Base-by-base conservation (phyloP, 1,139 yeast species). In the Saccharomyces hybrid region DNA sequence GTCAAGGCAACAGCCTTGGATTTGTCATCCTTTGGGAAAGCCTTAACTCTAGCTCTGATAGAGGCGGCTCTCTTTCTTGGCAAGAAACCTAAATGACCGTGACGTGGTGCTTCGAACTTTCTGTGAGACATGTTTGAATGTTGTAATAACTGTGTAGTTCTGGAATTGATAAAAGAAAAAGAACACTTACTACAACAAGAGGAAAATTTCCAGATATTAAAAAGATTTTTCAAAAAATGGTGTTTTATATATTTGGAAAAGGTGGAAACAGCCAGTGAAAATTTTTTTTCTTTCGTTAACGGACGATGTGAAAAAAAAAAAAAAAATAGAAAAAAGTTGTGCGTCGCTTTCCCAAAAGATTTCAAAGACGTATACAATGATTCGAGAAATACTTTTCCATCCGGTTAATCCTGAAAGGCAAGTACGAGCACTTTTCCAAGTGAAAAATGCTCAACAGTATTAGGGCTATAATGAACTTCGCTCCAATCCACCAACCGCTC, bases 41-140 rank as follows among this genome's bases (percentile, higher is more conserved):
- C 82, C 89, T 90, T 91, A 75, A 91, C 95, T 83, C 88, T 90
- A 80, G 97, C 99, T 85, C 96, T 88, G 83, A 89, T 95, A 78
- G 88, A 83, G 79, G 96, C 85, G 75, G 99, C 95, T 85, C 99
- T 90, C 97, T 91, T 91, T 86, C 97, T 88, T 86, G 98, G 98
- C 68, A 84, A 80, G 97, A 90, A 93, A 75, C 98, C 99, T 78
- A 93, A 84, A 78, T 96, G 93, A 80, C 99, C 99, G 90, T 93
- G 98, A 84, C 99, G 90, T 83, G 99, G 99, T 73, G 95, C 96
- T 88, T 93, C 98, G 95, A 76, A 93, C 86, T 93, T 93, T 87
- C 99, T 88, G 93, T 93, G 99, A 78, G 99, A 93, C 99, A 93
- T 93, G 62, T 67, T 72, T 56, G 54, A 58, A 57, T 50, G 52